These are phyloP conservation scores for Cryomyces minteri DNA, from an alignment of 495 filamentous ascomycete genomes.

Conservation along the genomic window DNA sequence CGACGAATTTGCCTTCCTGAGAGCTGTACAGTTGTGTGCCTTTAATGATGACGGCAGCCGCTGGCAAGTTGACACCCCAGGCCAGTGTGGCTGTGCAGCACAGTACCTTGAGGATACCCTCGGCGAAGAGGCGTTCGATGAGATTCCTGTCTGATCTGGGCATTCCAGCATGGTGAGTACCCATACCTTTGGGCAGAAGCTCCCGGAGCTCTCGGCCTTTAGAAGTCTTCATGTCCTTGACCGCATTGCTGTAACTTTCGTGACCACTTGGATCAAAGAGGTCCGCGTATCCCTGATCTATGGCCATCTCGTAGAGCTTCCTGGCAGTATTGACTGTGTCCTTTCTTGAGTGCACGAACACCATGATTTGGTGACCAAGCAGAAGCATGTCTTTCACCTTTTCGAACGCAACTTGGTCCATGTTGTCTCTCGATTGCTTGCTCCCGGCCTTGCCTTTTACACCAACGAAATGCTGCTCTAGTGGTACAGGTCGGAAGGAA, in stretches of 20 bases:
- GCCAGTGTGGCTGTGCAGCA: conserved; percentile 97
- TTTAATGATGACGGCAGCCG: conserved; percentile 94
- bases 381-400: conserved; percentile 91
- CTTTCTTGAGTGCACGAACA: conserved; percentile 93
- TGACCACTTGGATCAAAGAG: conserved; percentile 66
- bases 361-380: conserved; percentile 86
- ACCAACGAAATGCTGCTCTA: conserved; percentile 95
- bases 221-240: conserved; percentile 65
- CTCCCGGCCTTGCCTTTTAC: conserved; percentile 79
- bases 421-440: conserved; percentile 64
- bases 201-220: conserved; percentile 75
- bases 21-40: conserved; percentile 94
- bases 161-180: conserved; percentile 94
- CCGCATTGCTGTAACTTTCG: conserved; percentile 49
- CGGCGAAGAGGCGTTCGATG: conserved; percentile 74
- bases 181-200: conserved; percentile 72
- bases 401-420: conserved; percentile 72
- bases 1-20: conserved; percentile 89
- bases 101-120: conserved; percentile 82
- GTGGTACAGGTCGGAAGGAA: conserved; percentile 87
- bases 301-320: conserved; percentile 69
- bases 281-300: conserved; percentile 54
- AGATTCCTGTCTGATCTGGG: conserved; percentile 80
- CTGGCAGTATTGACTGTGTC: conserved; percentile 82
- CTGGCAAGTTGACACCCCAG: conserved; percentile 98